Conservation (phyloP, 176 grass and related monocot species). For the Themeda triandra region DNA sequence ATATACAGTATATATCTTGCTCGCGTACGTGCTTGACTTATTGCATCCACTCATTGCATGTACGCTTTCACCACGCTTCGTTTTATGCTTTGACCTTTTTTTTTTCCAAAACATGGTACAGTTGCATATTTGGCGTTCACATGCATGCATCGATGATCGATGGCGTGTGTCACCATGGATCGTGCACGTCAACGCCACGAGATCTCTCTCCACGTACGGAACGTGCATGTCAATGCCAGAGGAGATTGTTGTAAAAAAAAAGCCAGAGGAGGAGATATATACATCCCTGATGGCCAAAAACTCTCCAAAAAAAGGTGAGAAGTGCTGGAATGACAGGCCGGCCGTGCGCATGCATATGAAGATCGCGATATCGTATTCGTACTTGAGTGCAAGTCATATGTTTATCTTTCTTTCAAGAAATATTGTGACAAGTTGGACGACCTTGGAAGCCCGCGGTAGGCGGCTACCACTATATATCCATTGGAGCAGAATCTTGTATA, state of each 20-base stretch:
- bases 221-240: conserved; percentile 13
- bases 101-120: neutral
- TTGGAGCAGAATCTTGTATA: neutral
- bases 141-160: neutral
- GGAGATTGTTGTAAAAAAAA: neutral
- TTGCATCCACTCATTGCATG: neutral
- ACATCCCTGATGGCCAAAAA: neutral
- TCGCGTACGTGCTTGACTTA: neutral
- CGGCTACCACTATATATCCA: neutral
- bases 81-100: neutral
- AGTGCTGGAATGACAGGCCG: neutral
- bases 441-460: neutral
- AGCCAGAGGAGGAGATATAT: neutral
- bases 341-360: neutral
- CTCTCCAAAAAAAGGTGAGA: neutral
- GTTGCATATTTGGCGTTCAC: neutral
- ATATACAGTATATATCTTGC: too few species aligned
- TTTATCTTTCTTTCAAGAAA: too few species aligned
- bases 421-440: neutral
- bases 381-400: conserved; percentile 21
- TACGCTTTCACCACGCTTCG: neutral
- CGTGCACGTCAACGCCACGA: neutral
- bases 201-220: neutral
- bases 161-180: neutral
- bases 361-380: neutral